Conservation (phyloP, 176 grass and related monocot species). For the Triticum monococcum region DNA sequence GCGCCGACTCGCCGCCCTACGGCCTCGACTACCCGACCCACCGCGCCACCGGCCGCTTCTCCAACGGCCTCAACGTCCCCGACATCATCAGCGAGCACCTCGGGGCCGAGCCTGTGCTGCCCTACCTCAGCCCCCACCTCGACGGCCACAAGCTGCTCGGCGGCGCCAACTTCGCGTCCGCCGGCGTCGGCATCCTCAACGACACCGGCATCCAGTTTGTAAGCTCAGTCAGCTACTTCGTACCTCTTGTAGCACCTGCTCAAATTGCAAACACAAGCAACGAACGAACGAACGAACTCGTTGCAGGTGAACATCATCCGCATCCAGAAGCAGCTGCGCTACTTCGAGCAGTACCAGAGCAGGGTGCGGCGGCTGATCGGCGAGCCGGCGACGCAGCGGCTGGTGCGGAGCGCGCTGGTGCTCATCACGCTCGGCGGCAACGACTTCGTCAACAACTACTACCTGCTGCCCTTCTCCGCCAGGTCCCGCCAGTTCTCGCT, state of each 20-base stretch:
- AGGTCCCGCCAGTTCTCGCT: neutral
- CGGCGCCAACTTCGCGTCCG: slow-evolving; percentile 94
- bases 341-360: neutral
- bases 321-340: neutral
- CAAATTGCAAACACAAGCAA: too few relatives aligned
- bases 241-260: too few relatives aligned
- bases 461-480: neutral
- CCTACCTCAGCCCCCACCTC: slow-evolving; percentile 12
- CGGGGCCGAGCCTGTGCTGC: neutral
- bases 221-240: neutral
- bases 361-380: neutral
- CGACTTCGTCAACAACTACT: neutral
- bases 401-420: neutral
- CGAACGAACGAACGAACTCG: too few relatives aligned
- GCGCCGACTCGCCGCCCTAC: slow-evolving; percentile 15
- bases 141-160: slow-evolving; percentile 56
- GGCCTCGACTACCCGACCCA: slow-evolving; percentile 18
- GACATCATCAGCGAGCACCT: slow-evolving; percentile 20
- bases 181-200: slow-evolving; percentile 91
- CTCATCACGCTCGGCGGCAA: neutral
- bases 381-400: too few relatives aligned
- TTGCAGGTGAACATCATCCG: neutral
- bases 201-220: slow-evolving; percentile 95
- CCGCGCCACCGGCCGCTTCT: slow-evolving; percentile 21
- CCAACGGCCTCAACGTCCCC: slow-evolving; percentile 16